Base-by-base conservation (phyloP, 345 rosid species). In the Salix exigua region DNA sequence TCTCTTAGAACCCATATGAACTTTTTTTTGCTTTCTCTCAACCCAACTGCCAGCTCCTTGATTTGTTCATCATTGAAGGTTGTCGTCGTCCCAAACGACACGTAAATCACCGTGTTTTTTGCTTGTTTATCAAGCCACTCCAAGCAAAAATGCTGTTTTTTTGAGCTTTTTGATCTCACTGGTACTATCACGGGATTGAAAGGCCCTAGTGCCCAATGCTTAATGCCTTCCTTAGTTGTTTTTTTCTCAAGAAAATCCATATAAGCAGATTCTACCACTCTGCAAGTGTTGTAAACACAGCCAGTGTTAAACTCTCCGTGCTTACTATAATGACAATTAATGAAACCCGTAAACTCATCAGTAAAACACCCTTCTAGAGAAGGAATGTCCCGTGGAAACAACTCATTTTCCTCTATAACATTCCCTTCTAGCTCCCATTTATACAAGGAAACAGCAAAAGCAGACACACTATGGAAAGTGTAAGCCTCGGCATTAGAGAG, bases 1-100 rank as follows among this genome's bases (percentile, higher is more conserved):
- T 87, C 94, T 77, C 89, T 83, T 33, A 87, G 21, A 2, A 87
- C 90, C 91, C 94, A 90, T 0, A 90, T 81, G 85, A 90, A 90
- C 77, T 84, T 88, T n/a, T 85, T 87, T n/a, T 82, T 64, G 78
- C 90, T 87, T 66, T 68, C 75, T 44, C 84, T 83, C 77, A 88
- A 68, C 13, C 88, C 91, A 23, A 37, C 26, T 4, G 88, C 91
- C 4, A 88, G 66, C 66, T 88, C 83, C 68, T 78, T 64, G 71
- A 88, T 80, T 55, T 88, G 88, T 13, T 76, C 88, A 18, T 78
- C 78, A 1, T 14, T 60, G 85, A 86, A 21, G 35, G 83, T n/a
- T 6, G 88, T 85, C 44, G 89, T 85, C 2, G 91, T 88, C 44
- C 91, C 91, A 28, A 88, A 88, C 4, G 89, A 88, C 16, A 86